A percentile compares a stretch with the other conserved stretches of the same genome.
phyloP scores from a whole-genome alignment of 352 stramenopile species.

The Thraustochytrium striatum region DNA sequence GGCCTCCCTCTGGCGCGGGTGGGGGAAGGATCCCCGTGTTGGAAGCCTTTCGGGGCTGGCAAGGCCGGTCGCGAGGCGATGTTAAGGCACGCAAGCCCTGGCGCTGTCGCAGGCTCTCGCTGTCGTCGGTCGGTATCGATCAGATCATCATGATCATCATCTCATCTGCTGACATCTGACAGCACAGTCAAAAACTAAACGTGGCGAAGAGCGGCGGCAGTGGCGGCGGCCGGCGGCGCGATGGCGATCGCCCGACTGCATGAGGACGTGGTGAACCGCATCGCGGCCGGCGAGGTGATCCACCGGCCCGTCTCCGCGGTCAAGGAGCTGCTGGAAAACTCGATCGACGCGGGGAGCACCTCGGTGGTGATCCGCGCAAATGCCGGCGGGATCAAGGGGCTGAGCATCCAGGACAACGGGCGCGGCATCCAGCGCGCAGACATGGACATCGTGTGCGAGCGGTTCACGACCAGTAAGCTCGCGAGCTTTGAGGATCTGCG shows the following conservation, averaged over 20 bases:
- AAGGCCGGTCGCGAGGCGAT: too few relatives aligned
- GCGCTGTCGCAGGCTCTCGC: too few relatives aligned
- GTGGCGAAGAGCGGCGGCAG: too few relatives aligned
- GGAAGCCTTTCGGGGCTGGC: too few relatives aligned
- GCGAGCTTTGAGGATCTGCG: conserved; percentile 87
- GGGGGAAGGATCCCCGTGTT: too few relatives aligned
- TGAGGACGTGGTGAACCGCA: conserved; percentile 87
- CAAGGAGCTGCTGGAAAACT: conserved; percentile 99
- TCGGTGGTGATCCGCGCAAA: conserved; percentile 68
- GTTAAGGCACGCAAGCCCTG: too few relatives aligned
- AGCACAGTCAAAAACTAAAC: too few relatives aligned
- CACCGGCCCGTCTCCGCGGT: conserved; percentile 86
- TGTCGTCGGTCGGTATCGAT: too few relatives aligned
- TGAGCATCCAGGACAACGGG: conserved; percentile 92
- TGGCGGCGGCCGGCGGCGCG: background rate
- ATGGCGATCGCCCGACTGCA: conserved; percentile 58
- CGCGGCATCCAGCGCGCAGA: conserved; percentile 81
- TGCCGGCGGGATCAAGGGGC: conserved; percentile 80
- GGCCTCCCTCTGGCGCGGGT: too few relatives aligned
- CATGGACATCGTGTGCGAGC: conserved; percentile 89
- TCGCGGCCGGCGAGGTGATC: conserved; percentile 90
- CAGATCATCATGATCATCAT: too few relatives aligned
- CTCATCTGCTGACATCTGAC: too few relatives aligned
- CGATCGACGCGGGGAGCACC: conserved; percentile 86
- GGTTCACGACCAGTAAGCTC: conserved; percentile 97